Percentiles rank a stretch among this genome's conserved stretches.
phyloP scores from a whole-genome alignment of 129 eudicot genomes.

The Arctium lappa region DNA sequence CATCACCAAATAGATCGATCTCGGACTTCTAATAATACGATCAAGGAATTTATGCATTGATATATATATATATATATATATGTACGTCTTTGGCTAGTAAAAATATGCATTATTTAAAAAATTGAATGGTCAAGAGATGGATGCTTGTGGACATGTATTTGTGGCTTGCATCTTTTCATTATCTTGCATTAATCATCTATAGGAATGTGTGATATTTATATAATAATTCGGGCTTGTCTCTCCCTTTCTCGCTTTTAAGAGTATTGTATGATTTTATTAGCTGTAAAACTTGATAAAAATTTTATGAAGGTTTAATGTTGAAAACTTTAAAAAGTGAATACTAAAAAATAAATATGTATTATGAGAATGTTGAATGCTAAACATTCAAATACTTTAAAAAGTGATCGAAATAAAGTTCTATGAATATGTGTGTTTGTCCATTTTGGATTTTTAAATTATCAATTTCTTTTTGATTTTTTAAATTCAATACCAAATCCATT shows the following conservation, averaged over 20 bases:
- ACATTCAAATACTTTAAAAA: not conserved
- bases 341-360: too few species aligned
- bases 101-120: not conserved
- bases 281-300: too few species aligned
- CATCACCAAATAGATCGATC: not conserved
- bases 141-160: not conserved
- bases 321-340: too few species aligned
- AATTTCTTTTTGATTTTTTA: too few species aligned
- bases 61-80: too few species aligned
- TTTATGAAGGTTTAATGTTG: too few species aligned
- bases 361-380: too few species aligned
- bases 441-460: too few species aligned
- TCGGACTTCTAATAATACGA: not conserved
- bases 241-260: not conserved
- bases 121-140: not conserved
- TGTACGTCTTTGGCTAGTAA: not conserved
- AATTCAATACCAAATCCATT: too few species aligned
- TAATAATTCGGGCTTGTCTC: not conserved
- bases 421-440: not conserved
- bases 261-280: not conserved
- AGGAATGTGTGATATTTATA: not conserved
- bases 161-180: not conserved
- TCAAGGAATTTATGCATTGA: not conserved
- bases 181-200: not conserved
- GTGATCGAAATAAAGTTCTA: too few species aligned